Base-by-base conservation (phyloP, 768 basidiomycete species). In the Mrakia frigida region DNA sequence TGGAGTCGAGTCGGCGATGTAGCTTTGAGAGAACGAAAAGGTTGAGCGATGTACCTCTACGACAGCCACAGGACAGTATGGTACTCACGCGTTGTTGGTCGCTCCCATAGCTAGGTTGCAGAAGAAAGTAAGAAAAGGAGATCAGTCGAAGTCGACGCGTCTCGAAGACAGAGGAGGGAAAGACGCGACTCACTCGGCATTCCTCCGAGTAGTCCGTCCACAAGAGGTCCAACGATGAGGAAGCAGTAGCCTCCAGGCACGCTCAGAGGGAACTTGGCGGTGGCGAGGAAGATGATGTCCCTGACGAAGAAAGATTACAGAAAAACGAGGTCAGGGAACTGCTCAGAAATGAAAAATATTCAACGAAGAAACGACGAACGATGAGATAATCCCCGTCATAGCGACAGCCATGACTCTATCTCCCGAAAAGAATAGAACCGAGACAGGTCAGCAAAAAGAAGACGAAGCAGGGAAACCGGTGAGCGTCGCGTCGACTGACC, bases 1-100 rank as follows among this genome's bases (percentile, higher is more conserved):
- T n/a, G 90, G 90, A 3, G 92, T 93, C 81, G 91, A 92, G 85
- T 88, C 86, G 83, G 91, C 90, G 83, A 87, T 88, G 86, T 84
- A 91, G 33, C 46, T 50, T 18, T 50, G 16, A 4, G 21, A 50
- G 18, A 21, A 18, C 18, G 16, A 21, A 21, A 18, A 21, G 46
- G 14, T 16, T 50, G 46, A 50, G 46, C 5, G 6, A 50, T 3
- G 18, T 14, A 50, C n/a, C n/a, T n/a, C n/a, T n/a, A 14, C 5
- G 14, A 21, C 16, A 3, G 18, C 16, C 46, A 2, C 4, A 21
- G 2, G 46, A 50, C n/a, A n/a, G n/a, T 10, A 18, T 50, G 18
- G 6, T 16, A 50, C 46, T 50, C 46, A 50, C 46, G 77, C 77
- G 37, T 78, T 69, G 77, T 74, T 74, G 31, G 73, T 74, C 35